Base-by-base conservation (phyloP, 1,284 basidiomycete species). In the Cerioporus squamosus region DNA sequence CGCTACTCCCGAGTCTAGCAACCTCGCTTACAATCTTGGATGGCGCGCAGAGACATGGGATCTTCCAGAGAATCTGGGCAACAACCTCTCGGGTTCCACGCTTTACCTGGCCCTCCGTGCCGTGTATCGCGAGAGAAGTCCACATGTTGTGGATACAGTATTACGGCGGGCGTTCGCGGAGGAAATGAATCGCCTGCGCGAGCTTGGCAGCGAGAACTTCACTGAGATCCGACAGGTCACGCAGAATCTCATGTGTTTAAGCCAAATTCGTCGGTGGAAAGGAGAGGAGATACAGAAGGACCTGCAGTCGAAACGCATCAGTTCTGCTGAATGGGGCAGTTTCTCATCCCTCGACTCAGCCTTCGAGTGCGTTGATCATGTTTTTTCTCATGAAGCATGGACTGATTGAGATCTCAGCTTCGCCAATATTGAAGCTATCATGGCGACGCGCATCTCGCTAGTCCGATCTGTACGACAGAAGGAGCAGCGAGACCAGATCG, bases 11-110 rank as follows among this genome's bases (percentile, higher is more conserved):
- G 64, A 66, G 12, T 75, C 82, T 2, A 80, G 84, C 10, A 75
- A 77, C 15, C 81, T 93, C 72, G 85, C 81, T 38, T 94, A 94
- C 72, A 84, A 87, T 44, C 77, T 96, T 0, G 95, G 91, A 6
- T 97, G 95, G 95, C 82, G 94, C 39, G 94, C 94, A 1, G 89
- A 91, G 55, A 88, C 87, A 1, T 98, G 97, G 96, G 95, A 98
- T 71, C 77, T 97, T 12, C 94, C 96, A 0, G 83, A 93, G 51
- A 75, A 77, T 15, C 64, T 74, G 10, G 73, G 73, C 2, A 70
- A 74, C 46, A 74, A 77, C 14, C 77, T 79, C 23, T 72, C 84
- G 6, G 85, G 83, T n/a, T 78, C 82, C 15, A 77, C 87, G 1
- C 75, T 97, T 3, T 98, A 96, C 73, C 77, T 82, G 23, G 88